These are phyloP conservation scores for Salvia splendens DNA, from an alignment of 257 asterid genomes.

Conservation along the genomic window DNA sequence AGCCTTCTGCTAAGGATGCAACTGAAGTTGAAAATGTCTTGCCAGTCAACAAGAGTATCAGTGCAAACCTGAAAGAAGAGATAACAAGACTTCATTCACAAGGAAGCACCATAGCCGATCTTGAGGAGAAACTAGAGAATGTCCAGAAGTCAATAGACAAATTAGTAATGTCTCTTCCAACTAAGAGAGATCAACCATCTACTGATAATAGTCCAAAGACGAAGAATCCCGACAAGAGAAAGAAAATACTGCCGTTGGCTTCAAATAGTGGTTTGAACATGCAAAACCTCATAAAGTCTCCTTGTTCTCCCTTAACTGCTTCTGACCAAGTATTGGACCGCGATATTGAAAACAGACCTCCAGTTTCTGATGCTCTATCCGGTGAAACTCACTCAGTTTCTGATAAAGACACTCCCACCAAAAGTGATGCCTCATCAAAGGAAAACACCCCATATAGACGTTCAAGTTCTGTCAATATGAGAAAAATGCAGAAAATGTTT, in stretches of 20 bases:
- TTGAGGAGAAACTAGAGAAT: constrained; percentile 88
- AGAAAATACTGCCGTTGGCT: constrained; percentile 69
- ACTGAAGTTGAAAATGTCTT: constrained; percentile 54
- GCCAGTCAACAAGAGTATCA: constrained; percentile 76
- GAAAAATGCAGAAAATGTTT: constrained; percentile 94
- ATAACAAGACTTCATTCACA: constrained; percentile 93
- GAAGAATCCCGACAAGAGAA: constrained; percentile 66
- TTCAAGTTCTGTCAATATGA: constrained; percentile 94
- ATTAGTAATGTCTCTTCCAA: constrained; percentile 80
- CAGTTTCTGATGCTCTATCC: constrained; percentile 55
- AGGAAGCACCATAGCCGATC: constrained; percentile 87
- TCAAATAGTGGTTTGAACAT: constrained; percentile 69
- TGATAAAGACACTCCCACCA: constrained; percentile 81
- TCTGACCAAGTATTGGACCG: constrained; percentile 57
- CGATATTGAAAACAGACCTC: constrained; percentile 75
- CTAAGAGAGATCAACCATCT: constrained; percentile 50
- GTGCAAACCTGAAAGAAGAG: constrained; percentile 94
- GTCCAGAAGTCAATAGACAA: constrained; percentile 95
- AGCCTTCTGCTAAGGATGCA: constrained; percentile 57
- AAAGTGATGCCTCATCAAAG: constrained; percentile 77
- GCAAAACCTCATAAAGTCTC: constrained; percentile 74
- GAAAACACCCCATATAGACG: constrained; percentile 89
- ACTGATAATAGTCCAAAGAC: constrained; percentile 54
- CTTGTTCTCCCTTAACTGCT: constrained; percentile 83
- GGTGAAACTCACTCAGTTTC: constrained; percentile 56